Evolutionary conservation across 345 rosid species (phyloP).

Genomic region (Citrus sinensis): DVS_A1.0 CM039161.1:2942001-2942500

Average conservation of each 20-base stretch:
- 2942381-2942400: background rate
- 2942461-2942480: background rate
- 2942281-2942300: background rate
- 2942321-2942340: background rate
- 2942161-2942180: background rate
- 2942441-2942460: background rate
- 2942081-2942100: constrained; percentile 77
- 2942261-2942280: background rate
- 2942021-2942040: constrained; percentile 92
- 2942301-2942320: background rate
- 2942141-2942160: background rate
- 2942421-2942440: no score
- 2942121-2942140: background rate
- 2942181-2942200: background rate
- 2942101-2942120: constrained; percentile 82
- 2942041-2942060: constrained; percentile 87
- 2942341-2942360: background rate
- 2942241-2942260: background rate
- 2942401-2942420: no score
- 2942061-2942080: constrained; percentile 79
- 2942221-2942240: background rate
- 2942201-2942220: background rate
- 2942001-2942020: constrained; percentile 88
- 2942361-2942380: background rate
- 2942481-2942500: background rate